These are phyloP conservation scores for Arthrinium puccinioides DNA, from an alignment of 2,329 filamentous ascomycete genomes.

Conservation along the genomic window DNA sequence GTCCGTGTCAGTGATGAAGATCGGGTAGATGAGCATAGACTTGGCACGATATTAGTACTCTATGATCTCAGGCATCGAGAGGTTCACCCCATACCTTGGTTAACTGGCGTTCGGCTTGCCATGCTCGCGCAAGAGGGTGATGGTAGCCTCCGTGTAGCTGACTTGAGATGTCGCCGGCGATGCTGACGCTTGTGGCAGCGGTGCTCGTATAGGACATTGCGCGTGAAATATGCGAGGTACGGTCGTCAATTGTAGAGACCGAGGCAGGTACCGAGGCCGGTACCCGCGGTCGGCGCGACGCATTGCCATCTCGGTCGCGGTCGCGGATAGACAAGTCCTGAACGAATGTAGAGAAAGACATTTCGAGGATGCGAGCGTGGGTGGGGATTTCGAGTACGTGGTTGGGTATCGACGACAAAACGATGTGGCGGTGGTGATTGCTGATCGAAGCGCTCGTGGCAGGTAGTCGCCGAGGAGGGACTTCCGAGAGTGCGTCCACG, in stretches of 20 bases:
- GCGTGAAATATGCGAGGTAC: conserved; percentile 53
- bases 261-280: conserved; percentile 34
- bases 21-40: conserved; percentile 97
- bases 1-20: conserved; percentile 91
- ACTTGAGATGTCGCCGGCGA: conserved; percentile 69
- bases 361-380: too few relatives aligned
- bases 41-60: conserved; percentile 34
- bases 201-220: conserved; percentile 62
- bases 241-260: conserved; percentile 51
- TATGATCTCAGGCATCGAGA: background rate
- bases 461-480: too few relatives aligned
- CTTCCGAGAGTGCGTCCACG: too few relatives aligned
- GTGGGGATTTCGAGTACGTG: too few relatives aligned
- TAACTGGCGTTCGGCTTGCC: conserved; percentile 79
- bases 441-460: too few relatives aligned
- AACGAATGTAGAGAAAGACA: conserved; percentile 64
- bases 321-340: conserved; percentile 58
- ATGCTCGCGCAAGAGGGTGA: conserved; percentile 70
- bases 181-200: conserved; percentile 61
- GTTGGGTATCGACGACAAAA: too few relatives aligned
- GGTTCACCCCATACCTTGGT: conserved; percentile 55
- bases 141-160: conserved; percentile 79
- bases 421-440: too few relatives aligned
- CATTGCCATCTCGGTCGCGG: conserved; percentile 30
- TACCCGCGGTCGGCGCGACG: conserved; percentile 35